Evolutionary conservation across 345 rosid genomes (phyloP), one percentile per base, ranked within the genome.

Genomic region (Eucalyptus grandis): DNA sequence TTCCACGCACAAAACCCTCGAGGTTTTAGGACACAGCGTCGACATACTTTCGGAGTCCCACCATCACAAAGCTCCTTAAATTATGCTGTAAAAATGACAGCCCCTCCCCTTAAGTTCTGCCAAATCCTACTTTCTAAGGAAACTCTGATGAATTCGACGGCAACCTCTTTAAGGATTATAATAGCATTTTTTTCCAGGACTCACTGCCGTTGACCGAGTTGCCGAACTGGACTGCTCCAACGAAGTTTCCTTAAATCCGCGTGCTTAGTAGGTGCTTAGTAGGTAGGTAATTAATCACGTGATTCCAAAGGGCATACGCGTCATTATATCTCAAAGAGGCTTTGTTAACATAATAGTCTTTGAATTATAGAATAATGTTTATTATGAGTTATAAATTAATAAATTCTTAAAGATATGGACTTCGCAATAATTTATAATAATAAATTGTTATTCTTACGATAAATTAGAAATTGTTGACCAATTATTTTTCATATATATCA

Each of bases 381-480:
- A 51, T 7, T 51, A 1, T 1, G 22, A 51, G 0, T 17, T 4
- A 17, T 51, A 51, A 51, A 16, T 51, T 17, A 51, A 6, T 51
- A 51, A 51, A 53, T 53, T 53, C 10, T 53, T 19, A 1, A 53
- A 53, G 1, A 17, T 0, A 4, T 19, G 26, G 0, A 3, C 1
- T 1, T 2, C 0, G 5, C 1, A 4, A 53, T 53, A 53, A 53
- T 53, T 53, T 8, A 53, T 53, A 19, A 53, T 53, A 53, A 19
- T 8, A 8, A 53, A 21, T 0, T 1, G 0, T 19, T 21, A 21
- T 53, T 53, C 26, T 53, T 0, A 2, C n/a, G 0, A 2, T 53
- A 8, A 53, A 8, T 19, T 53, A 53, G 0, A 53, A 0, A 53
- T 3, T 0, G 0, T 53, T 0, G 0, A 0, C 11, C 58, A 21